Base-by-base conservation (phyloP, 1,284 basidiomycete species). In the Irpex sp. region DNA sequence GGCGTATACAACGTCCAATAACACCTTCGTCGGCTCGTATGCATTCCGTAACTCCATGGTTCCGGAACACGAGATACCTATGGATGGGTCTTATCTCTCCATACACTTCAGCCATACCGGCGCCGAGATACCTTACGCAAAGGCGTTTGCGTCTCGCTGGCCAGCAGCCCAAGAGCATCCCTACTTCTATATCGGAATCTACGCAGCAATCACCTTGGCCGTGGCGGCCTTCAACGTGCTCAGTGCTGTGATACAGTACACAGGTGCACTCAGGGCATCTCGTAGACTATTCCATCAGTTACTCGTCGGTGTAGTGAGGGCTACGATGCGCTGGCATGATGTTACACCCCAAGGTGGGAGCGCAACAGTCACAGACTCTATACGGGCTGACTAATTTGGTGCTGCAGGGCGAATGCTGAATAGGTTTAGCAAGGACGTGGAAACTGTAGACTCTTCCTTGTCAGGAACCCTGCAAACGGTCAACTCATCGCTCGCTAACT, bases 391-490 rank as follows among this genome's bases (percentile, higher is more conserved):
- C 26, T 26, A 26, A 26, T 26, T 26, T 26, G 26, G 26, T 26
- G 26, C 26, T 26, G 11, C 34, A 81, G 82, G 86, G 44, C 84
- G 86, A 4, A 83, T 88, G 78, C 75, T 89, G 34, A 89, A 89
- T 72, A 80, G 87, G 0, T 89, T 89, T 67, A 85, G 84, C 69
- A 89, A 87, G 78, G 93, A 95, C 72, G 83, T 94, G 51, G 89
- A 92, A 72, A 91, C 88, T 0, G 87, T 94, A 57, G 92, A 94
- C 72, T 79, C 81, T 0, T 86, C 85, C 0, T 76, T 94, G n/a
- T 86, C 87, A 6, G 76, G 81, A 7, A 89, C 90, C 0, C 75
- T 94, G 31, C 86, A 91, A 66, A 81, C 85, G 4, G 90, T 93
- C 58, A 91, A 93, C 67, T 81, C 83, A 0, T 89, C 90, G 1